Evolutionary conservation across 345 rosid genomes (phyloP).

Genomic region (Corymbia maculata): DNA sequence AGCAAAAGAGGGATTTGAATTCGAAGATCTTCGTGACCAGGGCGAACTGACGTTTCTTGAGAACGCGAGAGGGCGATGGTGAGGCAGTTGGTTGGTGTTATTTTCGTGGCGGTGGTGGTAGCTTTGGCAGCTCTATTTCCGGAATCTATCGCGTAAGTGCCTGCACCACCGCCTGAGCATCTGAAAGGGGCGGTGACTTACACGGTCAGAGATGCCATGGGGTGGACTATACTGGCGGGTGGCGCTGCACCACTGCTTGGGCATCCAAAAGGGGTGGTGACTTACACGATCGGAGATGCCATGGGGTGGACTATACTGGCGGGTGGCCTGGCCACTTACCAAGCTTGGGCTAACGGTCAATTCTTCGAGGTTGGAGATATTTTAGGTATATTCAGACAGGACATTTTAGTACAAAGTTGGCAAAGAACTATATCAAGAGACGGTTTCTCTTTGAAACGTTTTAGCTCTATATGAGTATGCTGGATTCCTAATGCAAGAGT

Average conservation of each 20-base stretch:
- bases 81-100: too few relatives aligned
- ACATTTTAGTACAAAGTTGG: too few relatives aligned
- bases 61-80: too few relatives aligned
- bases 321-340: not conserved
- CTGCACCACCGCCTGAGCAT: rapidly evolving
- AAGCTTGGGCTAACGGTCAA: not conserved
- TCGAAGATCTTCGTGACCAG: too few relatives aligned
- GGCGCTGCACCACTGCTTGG: rapidly evolving
- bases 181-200: not conserved
- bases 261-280: not conserved
- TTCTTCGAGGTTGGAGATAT: not conserved
- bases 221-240: not conserved
- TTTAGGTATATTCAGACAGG: too few relatives aligned
- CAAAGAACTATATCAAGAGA: too few relatives aligned
- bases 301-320: not conserved
- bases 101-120: rapidly evolving
- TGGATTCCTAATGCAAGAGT: too few relatives aligned
- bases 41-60: too few relatives aligned
- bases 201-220: not conserved
- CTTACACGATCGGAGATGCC: not conserved
- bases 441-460: too few relatives aligned
- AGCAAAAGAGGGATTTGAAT: too few relatives aligned
- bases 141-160: rapidly evolving
- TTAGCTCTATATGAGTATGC: too few relatives aligned
- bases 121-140: too few relatives aligned